Evolutionary conservation across 1,139 yeast genomes (phyloP).

Genomic region (Scheffersomyces titani): DNA sequence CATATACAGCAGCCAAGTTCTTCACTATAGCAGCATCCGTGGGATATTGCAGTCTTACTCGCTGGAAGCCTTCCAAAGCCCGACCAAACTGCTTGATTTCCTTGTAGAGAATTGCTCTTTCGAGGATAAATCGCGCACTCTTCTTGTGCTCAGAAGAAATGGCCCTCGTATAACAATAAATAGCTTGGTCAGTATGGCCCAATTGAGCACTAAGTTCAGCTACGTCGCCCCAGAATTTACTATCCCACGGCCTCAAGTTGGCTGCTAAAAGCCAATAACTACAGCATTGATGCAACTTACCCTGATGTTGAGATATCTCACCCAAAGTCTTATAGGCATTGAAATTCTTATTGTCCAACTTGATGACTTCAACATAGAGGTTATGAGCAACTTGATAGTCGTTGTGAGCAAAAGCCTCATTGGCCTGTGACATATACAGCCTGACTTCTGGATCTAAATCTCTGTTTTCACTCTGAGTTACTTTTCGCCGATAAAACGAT

Average conservation of each 20-base stretch:
- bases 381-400: conserved; percentile 68
- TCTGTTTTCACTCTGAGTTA: conserved; percentile 37
- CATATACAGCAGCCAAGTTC: conserved; percentile 76
- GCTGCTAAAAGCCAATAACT: conserved; percentile 85
- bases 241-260: conserved; percentile 73
- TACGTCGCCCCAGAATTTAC: conserved; percentile 80
- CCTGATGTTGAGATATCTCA: conserved; percentile 73
- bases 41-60: conserved; percentile 62
- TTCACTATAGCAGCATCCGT: conserved; percentile 61
- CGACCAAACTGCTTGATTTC: conserved; percentile 65
- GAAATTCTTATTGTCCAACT: conserved; percentile 73
- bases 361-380: conserved; percentile 71
- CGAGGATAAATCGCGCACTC: conserved; percentile 55
- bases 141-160: conserved; percentile 55
- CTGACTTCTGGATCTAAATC: conserved; percentile 74
- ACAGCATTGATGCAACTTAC: conserved; percentile 71
- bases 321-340: conserved; percentile 86
- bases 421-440: conserved; percentile 66
- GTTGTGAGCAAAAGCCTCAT: conserved; percentile 71
- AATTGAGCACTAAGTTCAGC: conserved; percentile 74
- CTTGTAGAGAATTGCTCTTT: conserved; percentile 66
- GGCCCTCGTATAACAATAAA: conserved; percentile 78
- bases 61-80: conserved; percentile 76
- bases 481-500: conserved; percentile 33
- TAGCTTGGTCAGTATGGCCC: conserved; percentile 78